Base-by-base conservation (phyloP, 1,284 basidiomycete species). In the Fomitopsis palustris region DNA sequence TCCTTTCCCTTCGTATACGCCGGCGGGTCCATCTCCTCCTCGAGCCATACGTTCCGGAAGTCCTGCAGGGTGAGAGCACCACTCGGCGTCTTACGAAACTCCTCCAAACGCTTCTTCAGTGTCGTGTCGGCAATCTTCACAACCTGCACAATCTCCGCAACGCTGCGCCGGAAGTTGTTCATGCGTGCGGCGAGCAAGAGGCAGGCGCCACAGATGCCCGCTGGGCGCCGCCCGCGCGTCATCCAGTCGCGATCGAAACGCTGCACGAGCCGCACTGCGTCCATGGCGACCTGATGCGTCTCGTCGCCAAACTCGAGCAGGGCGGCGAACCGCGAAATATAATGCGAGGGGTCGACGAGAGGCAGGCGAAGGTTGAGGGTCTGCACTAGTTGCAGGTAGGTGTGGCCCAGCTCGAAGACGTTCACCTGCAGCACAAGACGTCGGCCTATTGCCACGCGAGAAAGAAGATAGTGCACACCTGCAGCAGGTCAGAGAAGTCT, bases 241-340 rank as follows among this genome's bases (percentile, higher is more conserved):
- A 99, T 95, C 96, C 96, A 99, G 75, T 99, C 97, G 27, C 94
- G 85, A 69, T 95, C 91, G 75, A 99, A 98, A 27, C 97, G 92
- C 62, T 92, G 88, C 19, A 98, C 94, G 53, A 99, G 89, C 0
- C 96, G 90, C 1, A 94, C 88, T 1, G 97, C 97, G 70, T 99
- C 97, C 14, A 90, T 87, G 1, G 96, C 95, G 2, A 99, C 95
- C 62, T 87, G 89, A 63, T 92, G 86, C 2, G 95, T 96, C 70
- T 96, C 93, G 54, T 96, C 91, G 6, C 96, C 96, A 67, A 99
- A 98, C 74, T 98, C 96, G 57, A 99, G 88, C 8, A 98, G 82
- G n/a, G 95, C 88, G 7, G 96, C 92, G 67, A 99, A 99, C 38
- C 97, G 92, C 27, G 93, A 91, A 67, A 99, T 98, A 78, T 97